Evolutionary conservation across 495 filamentous ascomycete species (phyloP).

Genomic region (Paragyromitra xinjiangensis): DNA sequence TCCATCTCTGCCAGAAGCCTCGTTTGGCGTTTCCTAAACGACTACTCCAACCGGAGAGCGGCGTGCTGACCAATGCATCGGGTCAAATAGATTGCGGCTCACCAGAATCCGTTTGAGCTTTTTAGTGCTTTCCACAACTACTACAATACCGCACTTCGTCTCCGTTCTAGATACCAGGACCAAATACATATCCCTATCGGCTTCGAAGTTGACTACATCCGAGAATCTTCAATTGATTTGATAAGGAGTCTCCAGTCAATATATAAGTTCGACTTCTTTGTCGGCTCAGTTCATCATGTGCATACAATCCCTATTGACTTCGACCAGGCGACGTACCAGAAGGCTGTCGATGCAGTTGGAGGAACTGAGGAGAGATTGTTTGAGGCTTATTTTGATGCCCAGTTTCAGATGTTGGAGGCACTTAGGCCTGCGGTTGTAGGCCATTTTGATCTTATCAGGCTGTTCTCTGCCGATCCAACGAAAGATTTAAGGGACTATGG

Average conservation of each 20-base stretch:
- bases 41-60: constrained; percentile 26
- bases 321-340: constrained; percentile 71
- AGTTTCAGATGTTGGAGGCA: constrained; percentile 79
- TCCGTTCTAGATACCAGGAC: constrained; percentile 73
- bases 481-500: constrained; percentile 64
- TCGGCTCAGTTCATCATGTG: constrained; percentile 92
- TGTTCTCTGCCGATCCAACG: constrained; percentile 75
- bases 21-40: constrained; percentile 26
- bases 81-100: constrained; percentile 44
- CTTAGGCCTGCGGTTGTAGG: constrained; percentile 82
- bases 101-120: constrained; percentile 37
- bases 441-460: constrained; percentile 90
- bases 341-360: constrained; percentile 59
- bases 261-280: constrained; percentile 80
- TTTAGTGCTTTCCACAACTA: constrained; percentile 49
- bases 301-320: constrained; percentile 88
- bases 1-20: constrained; percentile 6
- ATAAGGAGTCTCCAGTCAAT: constrained; percentile 68
- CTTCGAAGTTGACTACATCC: constrained; percentile 93
- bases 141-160: constrained; percentile 59
- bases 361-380: constrained; percentile 77
- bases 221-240: constrained; percentile 68
- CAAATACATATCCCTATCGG: constrained; percentile 85
- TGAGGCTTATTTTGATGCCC: constrained; percentile 84
- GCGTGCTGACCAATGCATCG: constrained; percentile 49